Conservation (phyloP, 148 eudicot genomes). For the Limonium bicolor region DNA sequence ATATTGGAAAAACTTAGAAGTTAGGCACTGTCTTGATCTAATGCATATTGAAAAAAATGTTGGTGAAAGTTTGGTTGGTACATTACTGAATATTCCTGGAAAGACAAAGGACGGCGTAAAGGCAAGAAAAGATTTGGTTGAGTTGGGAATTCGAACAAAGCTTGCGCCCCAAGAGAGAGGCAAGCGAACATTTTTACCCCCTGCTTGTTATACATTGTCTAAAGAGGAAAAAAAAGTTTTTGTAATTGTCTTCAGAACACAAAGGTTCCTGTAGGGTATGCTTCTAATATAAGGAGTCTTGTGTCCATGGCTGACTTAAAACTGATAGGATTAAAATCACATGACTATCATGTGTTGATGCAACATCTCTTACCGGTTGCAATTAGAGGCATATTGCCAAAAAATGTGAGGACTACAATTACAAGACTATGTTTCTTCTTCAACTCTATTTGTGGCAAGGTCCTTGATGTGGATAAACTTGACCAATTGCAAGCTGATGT, state of each 20-base stretch:
- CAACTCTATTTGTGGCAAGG: background rate
- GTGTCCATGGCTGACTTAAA: background rate
- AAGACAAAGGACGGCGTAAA: constrained; percentile 1
- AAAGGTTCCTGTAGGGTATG: too few species aligned
- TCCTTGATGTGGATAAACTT: background rate
- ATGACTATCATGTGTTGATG: constrained; percentile 11
- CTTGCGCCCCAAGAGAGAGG: background rate
- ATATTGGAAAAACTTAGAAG: background rate
- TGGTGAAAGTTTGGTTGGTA: constrained; percentile 2
- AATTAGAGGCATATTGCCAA: constrained; percentile 3
- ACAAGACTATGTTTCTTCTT: constrained; percentile 6
- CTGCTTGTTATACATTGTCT: background rate
- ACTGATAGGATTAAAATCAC: constrained; percentile 5
- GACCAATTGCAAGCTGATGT: constrained; percentile 2
- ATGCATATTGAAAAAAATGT: constrained; percentile 8
- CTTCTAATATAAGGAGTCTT: too few species aligned
- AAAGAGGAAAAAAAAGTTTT: background rate
- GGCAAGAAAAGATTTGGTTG: background rate
- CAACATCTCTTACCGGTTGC: constrained; percentile 5
- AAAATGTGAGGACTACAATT: constrained; percentile 5
- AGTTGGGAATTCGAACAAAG: background rate
- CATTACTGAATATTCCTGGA: background rate
- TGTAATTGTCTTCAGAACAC: too few species aligned
- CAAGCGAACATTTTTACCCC: background rate
- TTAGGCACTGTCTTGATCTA: constrained; percentile 8